Evolutionary conservation across 2,329 filamentous ascomycete species (phyloP).

Genomic region (Cytospora schulzeri): DNA sequence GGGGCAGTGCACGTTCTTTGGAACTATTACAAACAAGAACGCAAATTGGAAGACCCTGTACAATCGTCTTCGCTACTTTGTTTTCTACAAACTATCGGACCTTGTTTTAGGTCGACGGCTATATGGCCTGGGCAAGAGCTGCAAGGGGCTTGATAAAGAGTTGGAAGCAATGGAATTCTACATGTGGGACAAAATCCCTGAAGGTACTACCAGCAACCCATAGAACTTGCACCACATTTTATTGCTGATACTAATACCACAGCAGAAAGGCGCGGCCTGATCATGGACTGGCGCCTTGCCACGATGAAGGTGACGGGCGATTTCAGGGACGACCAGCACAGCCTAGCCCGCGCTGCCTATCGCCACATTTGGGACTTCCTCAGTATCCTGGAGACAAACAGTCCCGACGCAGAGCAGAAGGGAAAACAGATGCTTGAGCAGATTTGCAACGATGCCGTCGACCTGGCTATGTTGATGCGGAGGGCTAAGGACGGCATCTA

Average conservation of each 20-base stretch:
- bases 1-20: background rate
- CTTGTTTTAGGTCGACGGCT: background rate
- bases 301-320: background rate
- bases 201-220: background rate
- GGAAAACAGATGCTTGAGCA: background rate
- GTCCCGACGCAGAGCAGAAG: background rate
- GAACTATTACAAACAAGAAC: rapidly evolving
- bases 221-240: background rate
- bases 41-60: background rate
- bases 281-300: conserved; percentile 8
- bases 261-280: background rate
- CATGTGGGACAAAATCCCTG: background rate
- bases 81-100: background rate
- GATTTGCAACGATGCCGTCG: conserved; percentile 28
- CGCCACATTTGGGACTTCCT: background rate
- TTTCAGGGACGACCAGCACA: background rate
- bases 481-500: conserved; percentile 2
- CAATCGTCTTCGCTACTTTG: background rate
- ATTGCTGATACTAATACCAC: background rate
- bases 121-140: background rate
- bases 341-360: background rate
- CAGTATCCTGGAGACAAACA: background rate
- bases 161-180: background rate
- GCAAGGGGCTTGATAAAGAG: background rate
- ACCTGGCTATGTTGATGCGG: conserved; percentile 28